Percentiles rank a stretch among this genome's conserved stretches.
Evolutionary conservation across 192 early-diverging fungal genomes (phyloP).

Genomic region (Diversispora epigaea): DNA sequence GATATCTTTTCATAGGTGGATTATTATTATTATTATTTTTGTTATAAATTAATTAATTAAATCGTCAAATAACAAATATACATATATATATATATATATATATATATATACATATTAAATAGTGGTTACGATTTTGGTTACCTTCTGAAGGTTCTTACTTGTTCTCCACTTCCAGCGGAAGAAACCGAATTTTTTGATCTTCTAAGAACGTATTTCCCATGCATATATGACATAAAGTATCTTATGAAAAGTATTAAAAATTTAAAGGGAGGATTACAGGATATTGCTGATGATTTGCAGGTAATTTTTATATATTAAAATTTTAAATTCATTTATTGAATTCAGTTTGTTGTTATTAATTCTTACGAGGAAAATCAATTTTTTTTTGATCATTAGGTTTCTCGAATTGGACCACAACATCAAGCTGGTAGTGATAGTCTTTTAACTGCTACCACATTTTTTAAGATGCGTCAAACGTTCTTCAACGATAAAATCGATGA

Average conservation of each 20-base stretch:
- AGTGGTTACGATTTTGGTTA: constrained; percentile 99
- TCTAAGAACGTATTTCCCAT: constrained; percentile 92
- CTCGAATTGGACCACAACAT: constrained; percentile 95
- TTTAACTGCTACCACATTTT: constrained; percentile 96
- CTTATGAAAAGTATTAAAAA: constrained; percentile 96
- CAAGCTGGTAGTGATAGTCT: constrained; percentile 98
- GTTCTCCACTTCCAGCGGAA: constrained; percentile 84
- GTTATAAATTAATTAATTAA: too few species aligned
- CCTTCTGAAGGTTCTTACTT: constrained; percentile 92
- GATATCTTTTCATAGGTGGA: constrained; percentile 96
- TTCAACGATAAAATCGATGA: constrained; percentile 97
- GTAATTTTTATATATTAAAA: constrained; percentile 43
- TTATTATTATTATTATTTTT: constrained; percentile 4
- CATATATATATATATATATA: too few species aligned
- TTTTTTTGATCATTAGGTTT: constrained; percentile 52
- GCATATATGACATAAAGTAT: constrained; percentile 99
- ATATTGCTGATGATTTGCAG: constrained; percentile 95
- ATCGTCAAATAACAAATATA: too few species aligned
- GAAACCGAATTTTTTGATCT: constrained; percentile 94
- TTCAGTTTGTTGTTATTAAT: constrained; percentile 2
- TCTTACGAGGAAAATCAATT: not conserved
- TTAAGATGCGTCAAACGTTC: constrained; percentile 95
- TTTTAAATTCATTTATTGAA: constrained; percentile 7
- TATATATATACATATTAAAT: not conserved
- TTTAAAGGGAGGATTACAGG: constrained; percentile 95